These are phyloP conservation scores for Dentipellis fragilis DNA, from an alignment of 768 basidiomycete species.

Conservation along the genomic window DNA sequence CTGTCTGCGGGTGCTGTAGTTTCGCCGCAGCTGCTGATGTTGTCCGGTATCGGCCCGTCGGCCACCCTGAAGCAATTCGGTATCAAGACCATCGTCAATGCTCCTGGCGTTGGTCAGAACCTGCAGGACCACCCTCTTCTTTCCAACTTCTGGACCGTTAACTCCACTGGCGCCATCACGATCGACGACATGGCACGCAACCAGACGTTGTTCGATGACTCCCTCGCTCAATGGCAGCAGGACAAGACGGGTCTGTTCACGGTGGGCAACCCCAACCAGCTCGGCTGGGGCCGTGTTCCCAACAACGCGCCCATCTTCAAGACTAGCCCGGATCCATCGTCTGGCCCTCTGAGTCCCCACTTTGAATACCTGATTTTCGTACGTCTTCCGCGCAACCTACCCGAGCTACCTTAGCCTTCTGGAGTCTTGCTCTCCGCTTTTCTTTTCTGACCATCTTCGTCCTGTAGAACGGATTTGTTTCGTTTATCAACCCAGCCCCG, in stretches of 20 bases:
- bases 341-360: conserved; percentile 1
- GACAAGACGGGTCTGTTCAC: neutral
- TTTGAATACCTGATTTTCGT: conserved; percentile 5
- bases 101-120: conserved; percentile 28
- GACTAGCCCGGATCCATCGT: neutral
- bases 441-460: neutral
- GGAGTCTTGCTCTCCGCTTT: neutral
- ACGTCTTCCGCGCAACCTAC: neutral
- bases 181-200: neutral
- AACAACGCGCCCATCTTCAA: conserved; percentile 1
- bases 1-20: neutral
- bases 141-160: conserved; percentile 3
- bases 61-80: conserved; percentile 17
- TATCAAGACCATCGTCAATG: conserved; percentile 20
- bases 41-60: conserved; percentile 26
- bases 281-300: conserved; percentile 1
- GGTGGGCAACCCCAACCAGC: conserved; percentile 1
- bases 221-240: neutral
- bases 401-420: neutral
- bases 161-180: conserved; percentile 1
- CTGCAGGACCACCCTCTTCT: conserved; percentile 20
- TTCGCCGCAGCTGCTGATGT: conserved; percentile 9
- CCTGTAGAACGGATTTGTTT: conserved; percentile 1
- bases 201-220: neutral
- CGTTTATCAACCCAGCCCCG: neutral